Evolutionary conservation across 345 rosid species (phyloP), one percentile per base, ranked within the genome.

Genomic region (Eucalyptus pumila): DNA sequence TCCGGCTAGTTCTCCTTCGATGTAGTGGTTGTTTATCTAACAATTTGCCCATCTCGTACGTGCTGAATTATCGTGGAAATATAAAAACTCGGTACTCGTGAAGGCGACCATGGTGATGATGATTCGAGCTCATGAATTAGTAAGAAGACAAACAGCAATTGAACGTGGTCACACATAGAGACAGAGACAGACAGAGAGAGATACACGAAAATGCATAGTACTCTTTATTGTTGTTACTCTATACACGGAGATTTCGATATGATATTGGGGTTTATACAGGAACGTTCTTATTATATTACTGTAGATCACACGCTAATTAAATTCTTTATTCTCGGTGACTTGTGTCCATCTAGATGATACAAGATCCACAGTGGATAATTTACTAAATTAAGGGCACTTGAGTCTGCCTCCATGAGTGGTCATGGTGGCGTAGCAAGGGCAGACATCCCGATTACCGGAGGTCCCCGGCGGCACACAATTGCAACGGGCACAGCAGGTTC

Each of bases 391-490:
- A 87, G 99, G 99, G 92, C 98, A 97, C 92, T 97, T 95, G 92
- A 86, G 96, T 89, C 93, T 90, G 88, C 98, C 97, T 11, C 94
- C 96, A 47, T 93, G 98, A 72, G 99, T 96, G 88, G 95, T 97
- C 93, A 94, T 90, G 62, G 15, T 91, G 89, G 94, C 97, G 65
- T 96, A 96, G 90, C 99, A 96, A 37, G 92, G 92, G 88, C 98
- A 97, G 42, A 40, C 93, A 9, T 95, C 96, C 32, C 89, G 88
- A 93, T 96, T 94, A 9, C 96, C 96, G 87, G 92, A 88, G 42
- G 98, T 96, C 12, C 97, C 98, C 2, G 97, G 96, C 65, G 98
- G 99, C 52, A 96, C 97, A 47, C 98, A 97, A 89, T 90, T 94
- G 95, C 99, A 97, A 30, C 94, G 93, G 2, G 90, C 90, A 87